Evolutionary conservation across 2,329 filamentous ascomycete species (phyloP).

Genomic region (Bertia moriformis): DNA sequence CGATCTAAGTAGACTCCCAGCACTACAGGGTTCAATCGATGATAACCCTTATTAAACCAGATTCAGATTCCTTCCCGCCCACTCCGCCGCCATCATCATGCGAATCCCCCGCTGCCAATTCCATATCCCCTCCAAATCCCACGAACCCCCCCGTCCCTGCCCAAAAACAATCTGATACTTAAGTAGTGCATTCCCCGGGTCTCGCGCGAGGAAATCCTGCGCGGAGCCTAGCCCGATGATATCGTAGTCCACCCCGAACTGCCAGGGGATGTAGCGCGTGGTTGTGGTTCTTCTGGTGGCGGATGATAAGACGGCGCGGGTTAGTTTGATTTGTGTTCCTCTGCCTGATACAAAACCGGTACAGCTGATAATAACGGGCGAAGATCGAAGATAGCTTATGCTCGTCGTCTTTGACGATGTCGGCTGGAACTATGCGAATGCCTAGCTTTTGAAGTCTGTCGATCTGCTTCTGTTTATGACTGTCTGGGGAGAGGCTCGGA

Average conservation of each 20-base stretch:
- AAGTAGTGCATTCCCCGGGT: not conserved
- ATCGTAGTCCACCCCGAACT: slow-evolving; percentile 63
- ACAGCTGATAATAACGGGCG: slow-evolving; percentile 33
- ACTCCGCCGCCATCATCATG: not conserved
- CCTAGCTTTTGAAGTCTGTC: slow-evolving; percentile 18
- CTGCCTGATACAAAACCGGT: slow-evolving; percentile 30
- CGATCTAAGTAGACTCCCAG: not conserved
- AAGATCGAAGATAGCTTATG: slow-evolving; percentile 26
- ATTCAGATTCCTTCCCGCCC: not conserved
- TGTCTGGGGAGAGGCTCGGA: slow-evolving; percentile 13
- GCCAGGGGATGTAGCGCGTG: slow-evolving; percentile 53
- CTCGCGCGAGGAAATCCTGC: slow-evolving; percentile 30
- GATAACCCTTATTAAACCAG: not conserved
- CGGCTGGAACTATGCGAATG: slow-evolving; percentile 16
- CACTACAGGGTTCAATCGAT: not conserved
- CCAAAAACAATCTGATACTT: slow-evolving; percentile 1
- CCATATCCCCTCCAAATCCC: not conserved
- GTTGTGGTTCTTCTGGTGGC: too few relatives aligned
- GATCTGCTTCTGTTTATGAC: slow-evolving; percentile 18
- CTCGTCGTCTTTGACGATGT: slow-evolving; percentile 18
- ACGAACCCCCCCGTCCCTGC: not conserved
- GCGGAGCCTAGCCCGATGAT: slow-evolving; percentile 38
- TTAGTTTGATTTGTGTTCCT: slow-evolving; percentile 40
- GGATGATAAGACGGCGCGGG: slow-evolving; percentile 35
- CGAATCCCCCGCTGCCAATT: not conserved